These are phyloP conservation scores for Kwoniella bestiolae DNA, from an alignment of 768 basidiomycete genomes.

Conservation along the genomic window DNA sequence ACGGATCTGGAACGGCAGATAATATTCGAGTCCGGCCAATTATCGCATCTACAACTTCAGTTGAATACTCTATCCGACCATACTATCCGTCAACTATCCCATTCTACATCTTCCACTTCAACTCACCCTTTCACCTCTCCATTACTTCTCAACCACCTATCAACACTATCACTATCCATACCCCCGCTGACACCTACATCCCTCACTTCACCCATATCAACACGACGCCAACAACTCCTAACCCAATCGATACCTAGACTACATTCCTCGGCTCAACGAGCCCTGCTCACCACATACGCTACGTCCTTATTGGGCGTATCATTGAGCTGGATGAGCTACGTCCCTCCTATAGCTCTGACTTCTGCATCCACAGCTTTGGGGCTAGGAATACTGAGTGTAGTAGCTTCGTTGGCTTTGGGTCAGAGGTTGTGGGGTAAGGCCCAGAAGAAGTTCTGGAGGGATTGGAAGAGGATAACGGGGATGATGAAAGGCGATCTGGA, in stretches of 20 bases:
- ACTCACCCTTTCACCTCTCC: slow-evolving; percentile 50
- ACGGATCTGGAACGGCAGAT: slow-evolving; percentile 43
- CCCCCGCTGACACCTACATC: slow-evolving; percentile 32
- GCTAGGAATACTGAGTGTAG: slow-evolving; percentile 35
- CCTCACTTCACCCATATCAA: slow-evolving; percentile 39
- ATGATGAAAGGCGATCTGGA: slow-evolving; percentile 50
- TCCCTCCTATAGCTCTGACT: slow-evolving; percentile 38
- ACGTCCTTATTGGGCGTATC: slow-evolving; percentile 28
- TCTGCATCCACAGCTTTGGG: slow-evolving; percentile 35
- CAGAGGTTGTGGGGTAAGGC: slow-evolving; percentile 46
- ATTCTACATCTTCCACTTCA: slow-evolving; percentile 4
- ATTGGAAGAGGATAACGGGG: slow-evolving; percentile 46
- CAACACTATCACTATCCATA: slow-evolving; percentile 40
- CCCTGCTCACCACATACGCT: slow-evolving; percentile 33
- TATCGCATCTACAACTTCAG: slow-evolving; percentile 41
- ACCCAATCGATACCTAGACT: slow-evolving; percentile 32
- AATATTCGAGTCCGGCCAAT: slow-evolving; percentile 49
- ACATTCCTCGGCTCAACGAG: slow-evolving; percentile 38
- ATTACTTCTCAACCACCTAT: slow-evolving; percentile 51
- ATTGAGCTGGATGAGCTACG: slow-evolving; percentile 41
- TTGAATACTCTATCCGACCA: slow-evolving; percentile 31
- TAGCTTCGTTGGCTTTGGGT: slow-evolving; percentile 41
- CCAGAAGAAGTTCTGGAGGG: slow-evolving; percentile 50
- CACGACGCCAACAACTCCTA: slow-evolving; percentile 42
- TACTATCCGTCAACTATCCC: slow-evolving; percentile 33